phyloP scores from a whole-genome alignment of 2,329 filamentous ascomycete species.

The Coniochaeta hoffmannii region DNA sequence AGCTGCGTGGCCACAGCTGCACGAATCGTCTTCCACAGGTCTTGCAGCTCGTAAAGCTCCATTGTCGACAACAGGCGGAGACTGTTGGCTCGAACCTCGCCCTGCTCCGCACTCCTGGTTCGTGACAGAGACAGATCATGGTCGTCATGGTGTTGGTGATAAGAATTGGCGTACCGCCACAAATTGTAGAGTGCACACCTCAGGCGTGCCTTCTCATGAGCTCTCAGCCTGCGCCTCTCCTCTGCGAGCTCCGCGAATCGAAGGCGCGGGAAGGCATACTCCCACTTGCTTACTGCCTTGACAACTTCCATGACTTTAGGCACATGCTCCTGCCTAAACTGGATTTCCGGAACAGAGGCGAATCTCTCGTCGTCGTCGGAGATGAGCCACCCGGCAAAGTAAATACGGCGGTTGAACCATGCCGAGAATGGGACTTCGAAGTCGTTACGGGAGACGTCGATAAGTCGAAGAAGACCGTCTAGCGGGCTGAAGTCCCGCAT shows the following conservation, averaged over 20 bases:
- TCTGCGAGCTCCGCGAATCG: slow-evolving; percentile 34
- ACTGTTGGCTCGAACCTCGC: slow-evolving; percentile 32
- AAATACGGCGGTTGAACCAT: background rate
- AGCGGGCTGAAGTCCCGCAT: background rate
- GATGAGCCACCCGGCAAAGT: slow-evolving; percentile 3
- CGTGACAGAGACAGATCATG: background rate
- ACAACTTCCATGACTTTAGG: slow-evolving; percentile 21
- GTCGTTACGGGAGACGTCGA: background rate
- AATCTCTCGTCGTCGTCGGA: background rate
- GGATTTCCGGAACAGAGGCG: slow-evolving; percentile 9
- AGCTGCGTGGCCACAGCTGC: slow-evolving; percentile 36
- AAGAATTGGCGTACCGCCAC: slow-evolving; percentile 39
- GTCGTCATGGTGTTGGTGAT: slow-evolving; percentile 15
- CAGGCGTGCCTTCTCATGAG: slow-evolving; percentile 36
- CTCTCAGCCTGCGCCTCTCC: slow-evolving; percentile 32
- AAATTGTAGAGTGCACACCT: slow-evolving; percentile 44
- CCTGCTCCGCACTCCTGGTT: slow-evolving; percentile 16
- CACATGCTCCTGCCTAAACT: slow-evolving; percentile 13
- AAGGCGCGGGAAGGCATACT: slow-evolving; percentile 26
- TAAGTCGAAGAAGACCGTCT: background rate
- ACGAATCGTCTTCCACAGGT: slow-evolving; percentile 36
- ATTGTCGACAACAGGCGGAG: slow-evolving; percentile 35
- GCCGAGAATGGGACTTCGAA: background rate
- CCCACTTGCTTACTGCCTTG: slow-evolving; percentile 29
- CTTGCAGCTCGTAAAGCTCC: slow-evolving; percentile 36